Conservation (phyloP, 345 rosid species). For the Physaria fendleri region DNA sequence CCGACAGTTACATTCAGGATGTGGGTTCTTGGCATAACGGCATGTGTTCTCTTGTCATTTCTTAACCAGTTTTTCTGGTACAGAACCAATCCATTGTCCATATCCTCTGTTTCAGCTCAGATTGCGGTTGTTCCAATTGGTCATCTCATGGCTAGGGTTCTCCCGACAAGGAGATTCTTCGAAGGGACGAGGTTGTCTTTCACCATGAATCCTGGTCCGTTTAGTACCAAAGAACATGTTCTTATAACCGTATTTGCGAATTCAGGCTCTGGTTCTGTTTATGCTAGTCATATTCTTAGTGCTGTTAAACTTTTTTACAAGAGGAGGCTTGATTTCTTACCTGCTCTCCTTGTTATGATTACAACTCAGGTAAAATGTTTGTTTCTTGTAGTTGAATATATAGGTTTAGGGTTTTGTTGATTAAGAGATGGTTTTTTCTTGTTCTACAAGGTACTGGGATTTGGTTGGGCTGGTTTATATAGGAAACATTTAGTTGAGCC, state of each 20-base stretch:
- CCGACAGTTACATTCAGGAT: conserved; percentile 73
- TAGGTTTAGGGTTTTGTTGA: neutral
- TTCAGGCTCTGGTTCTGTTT: conserved; percentile 64
- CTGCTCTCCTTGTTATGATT: conserved; percentile 58
- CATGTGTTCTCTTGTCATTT: conserved; percentile 59
- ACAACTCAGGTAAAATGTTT: conserved; percentile 60
- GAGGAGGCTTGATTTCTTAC: conserved; percentile 48
- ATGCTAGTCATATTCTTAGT: conserved; percentile 67
- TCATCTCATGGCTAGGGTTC: conserved; percentile 53
- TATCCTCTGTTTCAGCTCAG: conserved; percentile 63
- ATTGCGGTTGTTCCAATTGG: conserved; percentile 80
- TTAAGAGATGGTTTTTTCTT: neutral
- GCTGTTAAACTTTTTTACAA: conserved; percentile 61
- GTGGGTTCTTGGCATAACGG: conserved; percentile 65
- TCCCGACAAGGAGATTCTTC: conserved; percentile 43
- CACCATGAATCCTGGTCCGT: conserved; percentile 73
- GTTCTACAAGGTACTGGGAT: conserved; percentile 63
- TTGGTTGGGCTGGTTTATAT: conserved; percentile 82
- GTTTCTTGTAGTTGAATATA: neutral
- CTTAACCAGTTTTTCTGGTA: conserved; percentile 91
- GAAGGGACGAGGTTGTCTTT: conserved; percentile 48
- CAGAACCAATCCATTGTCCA: conserved; percentile 44
- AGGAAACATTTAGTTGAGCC: conserved; percentile 59
- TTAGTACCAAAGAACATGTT: conserved; percentile 78
- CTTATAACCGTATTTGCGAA: conserved; percentile 78